Conservation (phyloP, 495 filamentous ascomycete genomes). For the Penicillium ucsense region DNA sequence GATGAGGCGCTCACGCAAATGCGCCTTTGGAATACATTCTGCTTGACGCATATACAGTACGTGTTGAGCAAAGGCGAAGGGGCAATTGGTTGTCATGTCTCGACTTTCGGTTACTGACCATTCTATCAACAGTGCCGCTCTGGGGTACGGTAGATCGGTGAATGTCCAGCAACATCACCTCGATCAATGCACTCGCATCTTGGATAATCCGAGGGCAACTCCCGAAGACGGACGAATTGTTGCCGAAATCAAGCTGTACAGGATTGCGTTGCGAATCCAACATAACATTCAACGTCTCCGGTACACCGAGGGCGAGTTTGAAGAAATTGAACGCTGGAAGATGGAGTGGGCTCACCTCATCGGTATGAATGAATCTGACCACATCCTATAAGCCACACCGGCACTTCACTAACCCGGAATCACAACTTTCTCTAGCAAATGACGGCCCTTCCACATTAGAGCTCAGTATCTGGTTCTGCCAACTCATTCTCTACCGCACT, state of each 20-base stretch:
- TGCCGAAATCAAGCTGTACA: slow-evolving; percentile 30
- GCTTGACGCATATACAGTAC: slow-evolving; percentile 30
- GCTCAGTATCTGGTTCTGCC: slow-evolving; percentile 31
- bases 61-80: neutral
- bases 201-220: slow-evolving; percentile 25
- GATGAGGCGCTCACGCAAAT: slow-evolving; percentile 26
- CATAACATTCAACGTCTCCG: slow-evolving; percentile 20
- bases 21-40: slow-evolving; percentile 33
- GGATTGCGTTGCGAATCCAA: slow-evolving; percentile 23
- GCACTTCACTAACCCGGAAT: slow-evolving; percentile 4
- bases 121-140: slow-evolving; percentile 16
- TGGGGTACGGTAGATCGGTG: slow-evolving; percentile 28
- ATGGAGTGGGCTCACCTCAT: slow-evolving; percentile 32
- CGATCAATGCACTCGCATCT: slow-evolving; percentile 26
- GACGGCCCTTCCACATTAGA: slow-evolving; percentile 25
- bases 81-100: neutral
- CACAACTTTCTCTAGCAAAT: slow-evolving; percentile 9
- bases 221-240: slow-evolving; percentile 27
- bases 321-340: slow-evolving; percentile 33
- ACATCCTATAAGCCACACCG: neutral
- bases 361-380: slow-evolving; percentile 7
- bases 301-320: slow-evolving; percentile 23
- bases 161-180: slow-evolving; percentile 27
- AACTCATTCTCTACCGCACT: slow-evolving; percentile 30
- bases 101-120: neutral